phyloP scores from a whole-genome alignment of 352 stramenopile species.

The Phytophthora litchii region DNA sequence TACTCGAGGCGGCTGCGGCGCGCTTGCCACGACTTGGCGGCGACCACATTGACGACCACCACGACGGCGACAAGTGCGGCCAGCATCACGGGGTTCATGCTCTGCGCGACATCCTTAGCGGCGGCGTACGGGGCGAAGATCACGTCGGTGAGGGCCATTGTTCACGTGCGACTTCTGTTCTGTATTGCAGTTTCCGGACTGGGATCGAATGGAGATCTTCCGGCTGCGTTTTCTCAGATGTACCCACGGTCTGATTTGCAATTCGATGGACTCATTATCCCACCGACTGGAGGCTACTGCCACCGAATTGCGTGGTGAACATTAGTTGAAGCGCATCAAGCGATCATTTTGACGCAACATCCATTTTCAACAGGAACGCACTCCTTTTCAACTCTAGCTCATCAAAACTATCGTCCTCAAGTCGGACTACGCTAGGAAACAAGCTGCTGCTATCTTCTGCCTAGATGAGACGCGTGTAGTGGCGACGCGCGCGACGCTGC shows the following conservation, averaged over 20 bases:
- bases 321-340: neutral
- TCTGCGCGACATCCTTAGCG: conserved; percentile 35
- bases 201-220: conserved; percentile 8
- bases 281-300: conserved; percentile 7
- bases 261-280: conserved; percentile 9
- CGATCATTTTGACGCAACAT: neutral
- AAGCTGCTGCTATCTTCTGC: neutral
- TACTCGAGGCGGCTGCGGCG: conserved; percentile 42
- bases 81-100: conserved; percentile 39
- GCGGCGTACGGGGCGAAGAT: conserved; percentile 30
- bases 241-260: conserved; percentile 27
- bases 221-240: conserved; percentile 22
- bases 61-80: conserved; percentile 34
- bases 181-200: neutral
- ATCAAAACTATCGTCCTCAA: conserved; percentile 10
- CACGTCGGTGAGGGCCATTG: conserved; percentile 37
- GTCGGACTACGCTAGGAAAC: neutral
- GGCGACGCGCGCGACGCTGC: conserved; percentile 50
- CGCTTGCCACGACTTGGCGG: conserved; percentile 44
- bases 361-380: neutral
- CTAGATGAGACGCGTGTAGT: conserved; percentile 62
- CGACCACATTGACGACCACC: conserved; percentile 43
- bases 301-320: neutral
- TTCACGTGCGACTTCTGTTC: conserved; percentile 6
- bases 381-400: conserved; percentile 7